Base-by-base conservation (phyloP, 129 eudicot species). In the Saposhnikovia divaricata region DNA sequence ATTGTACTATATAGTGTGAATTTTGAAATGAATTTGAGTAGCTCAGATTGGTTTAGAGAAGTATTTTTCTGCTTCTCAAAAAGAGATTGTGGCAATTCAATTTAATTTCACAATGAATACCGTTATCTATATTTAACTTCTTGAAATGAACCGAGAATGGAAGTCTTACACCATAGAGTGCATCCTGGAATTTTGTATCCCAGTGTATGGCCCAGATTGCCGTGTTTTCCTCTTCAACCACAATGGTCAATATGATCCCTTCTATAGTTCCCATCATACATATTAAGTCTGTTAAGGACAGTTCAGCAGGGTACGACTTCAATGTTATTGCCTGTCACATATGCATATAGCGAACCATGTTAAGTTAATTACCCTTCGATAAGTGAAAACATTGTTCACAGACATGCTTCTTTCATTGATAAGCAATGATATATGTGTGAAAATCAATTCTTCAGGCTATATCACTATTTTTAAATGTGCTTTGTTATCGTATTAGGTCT, bases 251-350 rank as follows among this genome's bases (percentile, higher is more conserved):
- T 23, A 80, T 82, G 37, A 85, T 50, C 25, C 96, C 91, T 84
- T 90, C 89, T 65, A 87, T 48, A 9, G 93, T 86, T 5, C 93
- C 97, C 80, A 77, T 80, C 82, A 68, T 77, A 72, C 96, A 92
- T 28, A 92, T 82, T 39, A 88, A 86, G 39, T 85, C 71, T 6
- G 97, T 92, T 48, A 90, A 86, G 68, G 97, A 90, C 39, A 92
- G 87, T 21, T 79, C 88, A 47, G 96, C 93, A 34, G 96, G 93
- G 72, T 92, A 92, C 50, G 88, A 55, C 82, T 87, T 90, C 84
- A 92, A 65, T 53, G 93, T 87, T 63, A 83, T 82, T 38, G 93
- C 96, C 93, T 92, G 89, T 46, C 57, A 45, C 25, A 25, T 10
- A 61, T 1, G 25, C 31, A 61, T n/a, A 19, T 53, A 53, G 61